Base-by-base conservation (phyloP, 768 basidiomycete genomes). In the Boletellus ananiceps region DNA sequence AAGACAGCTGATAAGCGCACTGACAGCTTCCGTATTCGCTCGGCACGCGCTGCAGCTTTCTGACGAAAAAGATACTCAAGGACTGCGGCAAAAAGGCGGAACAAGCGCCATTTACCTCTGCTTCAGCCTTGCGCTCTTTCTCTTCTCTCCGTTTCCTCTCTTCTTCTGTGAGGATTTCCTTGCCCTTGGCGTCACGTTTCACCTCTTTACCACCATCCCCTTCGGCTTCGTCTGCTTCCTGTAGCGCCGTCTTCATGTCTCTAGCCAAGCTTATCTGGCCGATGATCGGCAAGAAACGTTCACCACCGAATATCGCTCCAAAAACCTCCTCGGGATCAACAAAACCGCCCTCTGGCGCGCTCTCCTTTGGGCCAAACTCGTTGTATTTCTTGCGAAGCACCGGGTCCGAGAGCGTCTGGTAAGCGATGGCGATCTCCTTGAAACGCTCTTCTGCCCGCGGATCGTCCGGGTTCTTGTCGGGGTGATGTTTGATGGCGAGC, bases 221-320 rank as follows among this genome's bases (percentile, higher is more conserved):
- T 49, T 83, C 83, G 0, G 74, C 79, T 43, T 88, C 88, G 33
- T 86, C 87, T 0, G 83, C 90, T 62, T 93, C 91, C 61, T 94
- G 92, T 61, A 94, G 67, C 4, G 90, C 93, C 2, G 85, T 78
- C 73, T 95, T 95, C 93, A 95, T 93, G 60, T 95, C 93, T 58
- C 80, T 77, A 27, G 89, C 93, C 46, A 95, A 71, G 52, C 88
- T 88, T 57, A 94, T 93, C 38, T 85, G 77, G 8, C 93, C 93
- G 62, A 95, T 93, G 61, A 94, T 89, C 2, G 89, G 83, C 38
- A 83, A 69, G 67, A 94, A 94, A 27, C 83, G 71, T 44, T 93
- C 90, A 2, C 92, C 92, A 38, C 93, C 93, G 55, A 95, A 95
- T 52, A 95, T 88, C 11, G 85, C 84, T 5, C 87, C 80, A 58